Base-by-base conservation (phyloP, 75 land plant genomes). In the Sequoia sempervirens region DNA sequence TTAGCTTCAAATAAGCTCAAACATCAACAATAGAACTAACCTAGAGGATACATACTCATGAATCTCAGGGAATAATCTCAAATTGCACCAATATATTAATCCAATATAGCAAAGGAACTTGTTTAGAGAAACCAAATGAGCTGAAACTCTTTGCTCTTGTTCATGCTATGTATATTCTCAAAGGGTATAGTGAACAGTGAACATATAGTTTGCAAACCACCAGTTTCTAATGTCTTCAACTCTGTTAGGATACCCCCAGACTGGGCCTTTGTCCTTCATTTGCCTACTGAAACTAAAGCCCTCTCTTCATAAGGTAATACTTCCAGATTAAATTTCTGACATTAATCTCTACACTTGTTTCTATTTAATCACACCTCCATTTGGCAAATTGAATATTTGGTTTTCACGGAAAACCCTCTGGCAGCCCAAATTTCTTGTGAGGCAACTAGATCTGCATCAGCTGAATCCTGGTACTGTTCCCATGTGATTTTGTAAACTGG, bases 371-470 rank as follows among this genome's bases (percentile, higher is more conserved):
- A 93, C 83, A 66, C 93, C 94, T 14, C 96, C 96, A 81, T 94
- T 96, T 61, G 85, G 80, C 74, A 89, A 83, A 75, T 93, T 94
- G 83, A 94, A 91, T 3, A 91, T 93, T 64, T 96, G 92, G 79
- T 96, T 96, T 86, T 90, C 12, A 88, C 94, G 20, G 82, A 86
- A 4, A 90, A 90, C 15, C 89, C 90, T 14, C 87, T 89, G 15
- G 92, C 85, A 20, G 95, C 93, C 95, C 98, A 96, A 13, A 96
- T 93, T 80, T 96, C 91, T 13, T 93, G 96, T 87, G 92, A 92
- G 2, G 98, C 95, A 41, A 93, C 83, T 5, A 95, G 86, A 45
- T 93, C 90, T 0, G 94, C 98, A 75, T 95, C 98, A 12, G 96
- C 90, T 0, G 90, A 90, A 50, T 87, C 93, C 37, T 61, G 81